phyloP scores from a whole-genome alignment of 805 yeast species.

The Yarrowia phangngaensis region DNA sequence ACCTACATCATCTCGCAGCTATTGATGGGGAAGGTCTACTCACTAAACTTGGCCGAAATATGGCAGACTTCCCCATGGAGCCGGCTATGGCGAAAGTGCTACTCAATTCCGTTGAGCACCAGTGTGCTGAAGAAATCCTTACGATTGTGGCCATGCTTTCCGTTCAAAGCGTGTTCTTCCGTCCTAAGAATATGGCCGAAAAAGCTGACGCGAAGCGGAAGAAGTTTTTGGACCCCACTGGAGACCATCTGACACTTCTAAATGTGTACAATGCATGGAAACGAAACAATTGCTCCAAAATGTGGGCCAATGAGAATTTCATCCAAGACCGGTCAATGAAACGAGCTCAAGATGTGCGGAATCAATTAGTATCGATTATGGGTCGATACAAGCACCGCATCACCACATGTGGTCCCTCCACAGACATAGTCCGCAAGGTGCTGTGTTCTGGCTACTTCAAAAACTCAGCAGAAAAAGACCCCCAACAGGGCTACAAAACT shows the following conservation, averaged over 20 bases:
- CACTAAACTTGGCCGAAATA: slow-evolving; percentile 71
- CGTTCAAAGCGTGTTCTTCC: slow-evolving; percentile 64
- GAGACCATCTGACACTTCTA: slow-evolving; percentile 77
- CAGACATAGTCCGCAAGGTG: slow-evolving; percentile 48
- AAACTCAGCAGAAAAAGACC: slow-evolving; percentile 60
- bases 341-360: slow-evolving; percentile 65
- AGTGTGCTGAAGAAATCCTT: slow-evolving; percentile 65
- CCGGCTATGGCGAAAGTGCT: slow-evolving; percentile 82
- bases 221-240: slow-evolving; percentile 51
- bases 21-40: slow-evolving; percentile 72
- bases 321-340: slow-evolving; percentile 69
- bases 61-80: slow-evolving; percentile 91
- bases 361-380: slow-evolving; percentile 58
- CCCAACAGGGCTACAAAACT: slow-evolving; percentile 51
- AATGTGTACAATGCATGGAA: slow-evolving; percentile 77
- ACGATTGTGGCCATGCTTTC: slow-evolving; percentile 80
- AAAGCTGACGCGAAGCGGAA: slow-evolving; percentile 63
- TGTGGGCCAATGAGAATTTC: slow-evolving; percentile 85
- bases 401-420: slow-evolving; percentile 38
- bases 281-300: slow-evolving; percentile 58
- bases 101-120: slow-evolving; percentile 54
- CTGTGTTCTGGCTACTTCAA: slow-evolving; percentile 67
- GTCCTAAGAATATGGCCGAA: slow-evolving; percentile 64
- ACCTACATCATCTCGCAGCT: slow-evolving; percentile 84
- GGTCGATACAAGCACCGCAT: slow-evolving; percentile 36